Evolutionary conservation across 202 grass and related monocot genomes (phyloP), one percentile per base, ranked within the genome.

Genomic region (Digitaria exilis): DNA sequence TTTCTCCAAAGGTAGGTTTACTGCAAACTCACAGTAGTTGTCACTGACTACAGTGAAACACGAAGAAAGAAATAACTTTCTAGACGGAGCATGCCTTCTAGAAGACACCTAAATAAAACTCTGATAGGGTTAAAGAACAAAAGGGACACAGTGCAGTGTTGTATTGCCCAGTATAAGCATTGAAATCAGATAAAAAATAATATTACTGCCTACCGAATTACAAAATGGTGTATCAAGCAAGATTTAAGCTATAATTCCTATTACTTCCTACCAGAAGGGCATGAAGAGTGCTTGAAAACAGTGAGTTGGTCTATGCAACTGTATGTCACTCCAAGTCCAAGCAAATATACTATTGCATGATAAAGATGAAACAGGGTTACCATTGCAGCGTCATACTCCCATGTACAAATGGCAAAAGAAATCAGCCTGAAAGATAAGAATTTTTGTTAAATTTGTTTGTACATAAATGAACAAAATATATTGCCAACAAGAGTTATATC

Each of bases 391-490:
- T 13, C 43, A 61, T 49, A 57, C 45, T 64, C 26, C 35, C 55
- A 49, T 69, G 10, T 32, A 76, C 4, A 76, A 30, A n/a, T 49
- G 39, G 18, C 17, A 80, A 8, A 54, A 61, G 7, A 49, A 67
- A 52, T 54, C 25, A 58, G 50, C 65, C 83, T 82, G 41, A 73
- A 82, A 82, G 14, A 50, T 13, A 42, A 55, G 17, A 43, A 44
- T 5, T 34, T 69, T 61, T 69, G 44, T 21, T 51, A 61, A 43
- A 72, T 24, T 18, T 3, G 4, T 78, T 17, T 61, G 31, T 69
- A 55, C 65, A 43, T 43, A 7, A 75, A 64, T 21, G 76, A 21
- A 77, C 57, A 66, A 39, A 73, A 79, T 18, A 66, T 50, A 54
- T 19, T 63, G 35, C 28, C 2, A 7, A 54, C 5, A 80, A 11